These are phyloP conservation scores for Pugionium dolabratum DNA, from an alignment of 345 rosid genomes.

Conservation along the genomic window DNA sequence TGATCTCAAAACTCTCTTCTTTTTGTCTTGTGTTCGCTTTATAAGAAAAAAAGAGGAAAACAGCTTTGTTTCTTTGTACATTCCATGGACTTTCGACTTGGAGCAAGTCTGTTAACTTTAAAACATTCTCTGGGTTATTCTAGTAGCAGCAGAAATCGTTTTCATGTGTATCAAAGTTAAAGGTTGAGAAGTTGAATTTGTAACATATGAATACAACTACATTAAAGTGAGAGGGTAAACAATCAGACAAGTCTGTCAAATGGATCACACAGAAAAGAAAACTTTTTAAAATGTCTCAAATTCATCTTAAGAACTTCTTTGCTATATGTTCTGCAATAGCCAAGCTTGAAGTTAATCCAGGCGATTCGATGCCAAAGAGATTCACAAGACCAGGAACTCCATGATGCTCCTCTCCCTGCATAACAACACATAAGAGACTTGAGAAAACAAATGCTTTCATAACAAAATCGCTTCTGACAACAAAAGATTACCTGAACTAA, in stretches of 20 bases:
- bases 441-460: conserved; percentile 1
- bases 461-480: conserved; percentile 10
- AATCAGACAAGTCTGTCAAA: neutral
- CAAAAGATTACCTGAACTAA: conserved; percentile 64
- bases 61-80: conserved; percentile 41
- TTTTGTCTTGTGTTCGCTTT: conserved; percentile 21
- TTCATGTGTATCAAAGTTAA: conserved; percentile 7
- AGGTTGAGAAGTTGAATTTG: neutral
- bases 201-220: conserved; percentile 13
- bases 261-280: neutral
- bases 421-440: conserved; percentile 4
- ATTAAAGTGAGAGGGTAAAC: neutral
- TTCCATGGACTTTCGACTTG: conserved; percentile 35
- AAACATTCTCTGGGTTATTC: conserved; percentile 8
- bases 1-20: conserved; percentile 27
- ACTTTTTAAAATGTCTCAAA: neutral
- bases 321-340: conserved; percentile 83
- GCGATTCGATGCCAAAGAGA: conserved; percentile 90
- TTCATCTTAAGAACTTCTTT: conserved; percentile 49
- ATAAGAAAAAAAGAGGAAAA: conserved; percentile 22
- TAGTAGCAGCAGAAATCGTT: conserved; percentile 8
- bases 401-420: conserved; percentile 80
- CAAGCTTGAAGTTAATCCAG: conserved; percentile 94
- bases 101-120: conserved; percentile 35
- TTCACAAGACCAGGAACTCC: conserved; percentile 84